phyloP scores from a whole-genome alignment of 176 grass and related monocot species.

The Tuctoria greenei region DNA sequence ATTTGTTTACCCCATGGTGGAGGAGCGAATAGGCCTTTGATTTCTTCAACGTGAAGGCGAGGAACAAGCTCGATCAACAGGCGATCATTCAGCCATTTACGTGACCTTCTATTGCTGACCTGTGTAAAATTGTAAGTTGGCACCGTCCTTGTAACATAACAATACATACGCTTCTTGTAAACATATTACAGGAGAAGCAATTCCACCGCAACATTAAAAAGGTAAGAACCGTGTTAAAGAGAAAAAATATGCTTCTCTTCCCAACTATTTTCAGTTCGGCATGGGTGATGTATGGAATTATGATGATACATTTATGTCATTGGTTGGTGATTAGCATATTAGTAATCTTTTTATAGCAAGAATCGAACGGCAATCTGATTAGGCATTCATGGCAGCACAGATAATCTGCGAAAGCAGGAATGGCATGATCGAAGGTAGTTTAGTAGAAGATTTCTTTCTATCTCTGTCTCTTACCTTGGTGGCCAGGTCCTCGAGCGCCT shows the following conservation, averaged over 20 bases:
- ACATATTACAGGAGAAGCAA: background rate
- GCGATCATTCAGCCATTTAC: slow-evolving; percentile 86
- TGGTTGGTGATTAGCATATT: background rate
- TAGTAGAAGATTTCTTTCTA: background rate
- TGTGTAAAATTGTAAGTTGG: slow-evolving; percentile 42
- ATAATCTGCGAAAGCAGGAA: background rate
- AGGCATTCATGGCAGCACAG: background rate
- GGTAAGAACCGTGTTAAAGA: background rate
- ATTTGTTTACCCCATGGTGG: slow-evolving; percentile 89
- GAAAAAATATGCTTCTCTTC: background rate
- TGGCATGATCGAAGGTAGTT: background rate
- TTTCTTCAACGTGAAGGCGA: slow-evolving; percentile 83
- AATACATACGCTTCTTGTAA: background rate
- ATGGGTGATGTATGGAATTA: background rate
- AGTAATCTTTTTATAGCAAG: background rate
- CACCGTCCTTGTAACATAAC: background rate
- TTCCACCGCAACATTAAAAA: background rate
- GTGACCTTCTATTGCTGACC: slow-evolving; percentile 84
- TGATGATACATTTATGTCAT: background rate
- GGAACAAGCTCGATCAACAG: slow-evolving; percentile 86
- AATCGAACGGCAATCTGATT: background rate
- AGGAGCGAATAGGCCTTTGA: slow-evolving; percentile 92
- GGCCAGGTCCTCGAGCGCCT: slow-evolving; percentile 73
- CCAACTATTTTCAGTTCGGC: too few species aligned
- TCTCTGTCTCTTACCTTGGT: slow-evolving; percentile 47